Evolutionary conservation across 345 rosid genomes (phyloP).

Genomic region (Erodium maritimum): DNA sequence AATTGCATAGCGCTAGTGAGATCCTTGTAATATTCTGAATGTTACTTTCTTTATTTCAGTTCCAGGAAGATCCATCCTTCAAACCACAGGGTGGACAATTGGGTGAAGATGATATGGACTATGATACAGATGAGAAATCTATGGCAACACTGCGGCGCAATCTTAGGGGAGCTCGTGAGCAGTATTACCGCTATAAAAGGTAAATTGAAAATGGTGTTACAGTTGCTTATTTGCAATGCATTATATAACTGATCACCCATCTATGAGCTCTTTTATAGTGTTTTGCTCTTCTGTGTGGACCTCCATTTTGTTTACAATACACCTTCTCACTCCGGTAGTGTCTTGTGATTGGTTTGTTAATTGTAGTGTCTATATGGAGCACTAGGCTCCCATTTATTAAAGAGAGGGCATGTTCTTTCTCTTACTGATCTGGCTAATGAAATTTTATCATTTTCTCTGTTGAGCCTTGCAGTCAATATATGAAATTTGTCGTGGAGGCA

Average conservation of each 20-base stretch:
- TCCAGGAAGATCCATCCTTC: slow-evolving; percentile 83
- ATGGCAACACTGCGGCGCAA: slow-evolving; percentile 98
- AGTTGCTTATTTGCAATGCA: background rate
- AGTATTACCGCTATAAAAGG: slow-evolving; percentile 94
- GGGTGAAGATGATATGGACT: slow-evolving; percentile 99
- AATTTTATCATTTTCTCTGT: slow-evolving; percentile 6
- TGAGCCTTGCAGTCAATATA: slow-evolving; percentile 54
- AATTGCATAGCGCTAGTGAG: slow-evolving; percentile 1
- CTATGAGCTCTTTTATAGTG: background rate
- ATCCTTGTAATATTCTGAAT: slow-evolving; percentile 6
- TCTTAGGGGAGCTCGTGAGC: slow-evolving; percentile 86
- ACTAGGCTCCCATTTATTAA: too few relatives aligned
- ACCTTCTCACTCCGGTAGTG: background rate
- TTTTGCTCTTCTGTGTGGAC: background rate
- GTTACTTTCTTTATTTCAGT: slow-evolving; percentile 35
- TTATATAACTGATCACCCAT: background rate
- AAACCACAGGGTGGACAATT: slow-evolving; percentile 96
- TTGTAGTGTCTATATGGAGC: too few relatives aligned
- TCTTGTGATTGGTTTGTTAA: background rate
- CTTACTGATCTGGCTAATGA: background rate
- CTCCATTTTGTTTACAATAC: background rate
- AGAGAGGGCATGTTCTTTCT: too few relatives aligned
- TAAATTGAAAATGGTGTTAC: slow-evolving; percentile 11
- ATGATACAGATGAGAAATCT: slow-evolving; percentile 96
- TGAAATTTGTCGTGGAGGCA: slow-evolving; percentile 70